Base-by-base conservation (phyloP, 106 monocot species). In the Acanthochlamys bracteata region DNA sequence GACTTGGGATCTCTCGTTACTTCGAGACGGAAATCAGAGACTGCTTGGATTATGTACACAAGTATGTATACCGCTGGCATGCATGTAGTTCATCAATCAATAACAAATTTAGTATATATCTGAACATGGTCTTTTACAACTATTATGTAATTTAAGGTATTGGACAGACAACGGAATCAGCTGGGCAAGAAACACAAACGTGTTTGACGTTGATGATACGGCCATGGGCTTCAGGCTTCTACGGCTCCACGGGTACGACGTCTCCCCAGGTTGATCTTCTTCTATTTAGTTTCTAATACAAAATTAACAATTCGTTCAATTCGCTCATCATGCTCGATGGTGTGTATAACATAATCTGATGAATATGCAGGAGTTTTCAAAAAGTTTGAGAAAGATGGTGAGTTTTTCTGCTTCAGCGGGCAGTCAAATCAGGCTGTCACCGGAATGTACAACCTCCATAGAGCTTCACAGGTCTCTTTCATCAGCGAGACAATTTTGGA, bases 141-240 rank as follows among this genome's bases (percentile, higher is more conserved):
- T 46, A 10, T 46, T 46, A 54, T 19, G 41, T 25, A 20, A 49
- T 47, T 25, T 13, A 39, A 88, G 84, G 39, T 73, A 76, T 53
- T 98, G 92, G 92, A 83, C 75, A 9, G 68, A 85, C 3, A 46
- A 76, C 15, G 98, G 98, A 9, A 92, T 98, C 19, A 83, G 92
- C 17, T 98, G 98, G 98, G 98, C 98, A 20, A 88, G 88, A 68
- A 75, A 77, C 58, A 74, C 98, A 0, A 59, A 10, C 7, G 83
- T 98, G 4, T 74, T 69, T 0, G 98, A 98, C 16, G 76, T 85
- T 7, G 98, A 98, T 54, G 98, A 98, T 70, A 92, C 98, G 0
- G 67, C 98, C 7, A 98, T 98, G 98, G 98, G 75, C 10, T 98
- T 98, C 60, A 78, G 91, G 0, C 83, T 98, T 7, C 83, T 98